These are phyloP conservation scores for Neopestalotiopsis sp. DNA, from an alignment of 2,329 filamentous ascomycete species.

Conservation along the genomic window DNA sequence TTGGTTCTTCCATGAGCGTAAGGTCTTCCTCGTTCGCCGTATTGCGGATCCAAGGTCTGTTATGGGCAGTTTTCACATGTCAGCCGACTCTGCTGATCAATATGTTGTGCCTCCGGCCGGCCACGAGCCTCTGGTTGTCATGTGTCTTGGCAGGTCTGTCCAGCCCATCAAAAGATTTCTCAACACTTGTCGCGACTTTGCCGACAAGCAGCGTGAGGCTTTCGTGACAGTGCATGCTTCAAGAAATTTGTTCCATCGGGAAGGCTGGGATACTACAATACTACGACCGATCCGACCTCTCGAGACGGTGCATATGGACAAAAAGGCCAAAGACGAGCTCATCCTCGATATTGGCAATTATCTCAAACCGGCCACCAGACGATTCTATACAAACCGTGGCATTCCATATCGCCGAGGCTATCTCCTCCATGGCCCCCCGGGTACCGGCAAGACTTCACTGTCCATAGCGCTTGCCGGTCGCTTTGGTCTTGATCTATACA, in stretches of 20 bases:
- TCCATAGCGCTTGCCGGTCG: constrained; percentile 75
- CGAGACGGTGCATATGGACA: constrained; percentile 44
- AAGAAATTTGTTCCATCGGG: constrained; percentile 31
- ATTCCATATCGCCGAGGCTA: constrained; percentile 79
- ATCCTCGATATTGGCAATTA: constrained; percentile 74
- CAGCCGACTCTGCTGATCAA: constrained; percentile 36
- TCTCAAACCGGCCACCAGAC: constrained; percentile 57
- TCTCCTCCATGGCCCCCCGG: constrained; percentile 74
- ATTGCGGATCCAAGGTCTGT: constrained; percentile 28
- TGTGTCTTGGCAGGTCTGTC: constrained; percentile 43
- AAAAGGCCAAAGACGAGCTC: constrained; percentile 63
- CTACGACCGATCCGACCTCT: constrained; percentile 39
- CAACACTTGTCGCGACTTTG: constrained; percentile 35
- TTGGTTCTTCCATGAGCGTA: constrained; percentile 40
- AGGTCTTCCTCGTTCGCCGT: constrained; percentile 43
- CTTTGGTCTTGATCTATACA: constrained; percentile 76
- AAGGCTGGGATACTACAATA: constrained; percentile 43
- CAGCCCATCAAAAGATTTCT: constrained; percentile 38
- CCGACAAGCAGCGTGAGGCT: constrained; percentile 41
- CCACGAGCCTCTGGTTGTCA: constrained; percentile 44
- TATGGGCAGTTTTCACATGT: constrained; percentile 18
- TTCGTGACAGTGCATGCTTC: constrained; percentile 43
- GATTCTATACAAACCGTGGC: constrained; percentile 74
- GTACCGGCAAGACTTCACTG: constrained; percentile 78
- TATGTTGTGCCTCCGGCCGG: constrained; percentile 40